Evolutionary conservation across 164 flowering plant genomes (phyloP), one percentile per base, ranked within the genome.

Genomic region (Sextonia rubra): DNA sequence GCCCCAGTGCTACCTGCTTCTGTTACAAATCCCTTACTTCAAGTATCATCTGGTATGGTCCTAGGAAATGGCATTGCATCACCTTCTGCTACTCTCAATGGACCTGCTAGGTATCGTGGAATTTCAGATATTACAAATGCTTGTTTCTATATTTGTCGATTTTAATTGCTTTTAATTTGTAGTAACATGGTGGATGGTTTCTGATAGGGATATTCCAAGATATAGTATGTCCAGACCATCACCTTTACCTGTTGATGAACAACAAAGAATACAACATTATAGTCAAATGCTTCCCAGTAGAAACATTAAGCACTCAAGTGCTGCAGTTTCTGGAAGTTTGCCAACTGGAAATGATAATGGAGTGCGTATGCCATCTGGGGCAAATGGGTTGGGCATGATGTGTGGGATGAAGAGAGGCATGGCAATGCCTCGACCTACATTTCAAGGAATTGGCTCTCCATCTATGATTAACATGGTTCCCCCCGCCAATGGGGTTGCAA

Each of bases 401-500:
- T 26, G 82, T 75, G 93, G 93, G 37, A 71, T 83, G 78, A 90
- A 83, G 73, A 85, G 97, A 85, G 82, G 81, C 77, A 81, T 89
- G 87, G 83, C 91, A 18, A 79, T 89, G 78, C 79, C 96, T 24
- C 85, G 95, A 71, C 90, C 93, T 47, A 97, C 94, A 15, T 86
- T 83, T 79, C 99, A 83, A 78, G 97, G 91, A 75, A 79, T 87
- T 71, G 76, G 83, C 32, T 82, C 98, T 55, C 83, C 93, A 60
- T 52, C 91, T 18, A 83, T 88, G 86, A 69, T 86, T 70, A 85
- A 80, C 69, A 74, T 77, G 80, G 82, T 75, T 47, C 69, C 80
- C 69, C 78, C 98, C 14, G 17, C 58, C 20, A 52, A 52, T 52
- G 58, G 58, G n/a, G 94, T 91, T 22, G 89, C 89, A 69, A 82